Conservation (phyloP, 768 basidiomycete species). For the Tricholoma flavovirens region DNA sequence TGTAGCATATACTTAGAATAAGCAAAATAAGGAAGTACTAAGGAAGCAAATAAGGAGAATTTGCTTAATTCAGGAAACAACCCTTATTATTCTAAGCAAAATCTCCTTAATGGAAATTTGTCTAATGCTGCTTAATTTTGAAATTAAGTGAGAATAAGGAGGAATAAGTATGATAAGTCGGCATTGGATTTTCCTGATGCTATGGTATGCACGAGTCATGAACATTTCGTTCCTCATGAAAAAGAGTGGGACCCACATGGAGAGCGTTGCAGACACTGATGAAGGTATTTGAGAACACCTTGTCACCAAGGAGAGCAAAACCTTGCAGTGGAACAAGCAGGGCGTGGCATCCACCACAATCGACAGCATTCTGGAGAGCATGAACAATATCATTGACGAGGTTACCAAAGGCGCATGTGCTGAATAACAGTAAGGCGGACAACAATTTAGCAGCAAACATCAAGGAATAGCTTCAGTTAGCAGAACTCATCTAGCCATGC, state of each 20-base stretch:
- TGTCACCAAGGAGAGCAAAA: slow-evolving; percentile 44
- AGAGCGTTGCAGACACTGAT: slow-evolving; percentile 39
- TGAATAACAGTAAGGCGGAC: slow-evolving; percentile 13
- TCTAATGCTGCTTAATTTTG: no score
- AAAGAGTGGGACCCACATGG: slow-evolving; percentile 23
- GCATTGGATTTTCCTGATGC: no score
- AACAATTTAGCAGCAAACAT: slow-evolving; percentile 4
- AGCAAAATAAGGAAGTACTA: no score
- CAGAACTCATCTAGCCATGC: not conserved
- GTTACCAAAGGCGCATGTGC: slow-evolving; percentile 17
- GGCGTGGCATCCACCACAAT: slow-evolving; percentile 49
- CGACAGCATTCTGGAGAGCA: slow-evolving; percentile 38
- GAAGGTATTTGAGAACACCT: slow-evolving; percentile 37
- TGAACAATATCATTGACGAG: slow-evolving; percentile 35
- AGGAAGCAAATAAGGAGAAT: no score
- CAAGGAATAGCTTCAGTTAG: no score
- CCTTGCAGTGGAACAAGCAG: slow-evolving; percentile 41
- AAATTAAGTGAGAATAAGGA: no score
- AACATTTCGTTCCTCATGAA: not conserved
- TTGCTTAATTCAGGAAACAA: no score
- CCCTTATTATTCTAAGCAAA: no score
- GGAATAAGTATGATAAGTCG: no score
- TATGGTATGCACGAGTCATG: no score
- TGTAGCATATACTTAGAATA: no score
- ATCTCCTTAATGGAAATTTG: no score